Evolutionary conservation across 768 basidiomycete species (phyloP), one percentile per base, ranked within the genome.

Genomic region (Tephrocybe sp.): DNA sequence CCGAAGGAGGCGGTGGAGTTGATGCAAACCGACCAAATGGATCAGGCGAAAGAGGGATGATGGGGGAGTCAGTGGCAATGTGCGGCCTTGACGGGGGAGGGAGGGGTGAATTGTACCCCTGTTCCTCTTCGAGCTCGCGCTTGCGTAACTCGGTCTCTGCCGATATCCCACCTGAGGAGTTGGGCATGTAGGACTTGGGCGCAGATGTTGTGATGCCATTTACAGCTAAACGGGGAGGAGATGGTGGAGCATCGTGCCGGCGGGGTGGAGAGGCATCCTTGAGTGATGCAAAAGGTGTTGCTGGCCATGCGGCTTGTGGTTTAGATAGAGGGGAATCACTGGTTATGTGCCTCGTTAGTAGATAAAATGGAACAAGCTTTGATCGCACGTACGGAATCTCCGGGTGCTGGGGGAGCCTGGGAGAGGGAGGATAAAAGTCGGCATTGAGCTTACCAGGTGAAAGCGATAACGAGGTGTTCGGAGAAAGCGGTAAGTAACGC

Each of bases 11-110:
- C 25, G 69, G 58, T 24, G 72, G 64, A 15, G 71, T 57, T 2
- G 87, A 89, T 26, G 88, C 74, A 58, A 79, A 85, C 22, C 88
- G 78, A 9, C 85, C 83, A 60, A 92, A 91, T 22, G 89, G 89
- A 68, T 92, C 89, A 7, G 89, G 87, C 9, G 88, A 87, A n/a
- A 90, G 71, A 31, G 90, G 90, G 47, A 91, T 87, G n/a, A 85
- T 60, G 18, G 87, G 85, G 1, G 84, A 83, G 34, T 73, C 74
- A 8, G 69, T 52, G 25, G 58, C 51, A 30, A 48, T 61, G 45
- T 52, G 27, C 16, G 48, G 57, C 44, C 61, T 58, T 46, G 51
- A 51, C 11, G 52, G 53, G 9, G 54, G 40, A 25, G 67, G 60
- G 22, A 66, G 63, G 35, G 69, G 63, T 24, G 71, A 61, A 19